Evolutionary conservation across 116 monocot species (phyloP), one percentile per base, ranked within the genome.

Genomic region (Cymodocea nodosa): DNA sequence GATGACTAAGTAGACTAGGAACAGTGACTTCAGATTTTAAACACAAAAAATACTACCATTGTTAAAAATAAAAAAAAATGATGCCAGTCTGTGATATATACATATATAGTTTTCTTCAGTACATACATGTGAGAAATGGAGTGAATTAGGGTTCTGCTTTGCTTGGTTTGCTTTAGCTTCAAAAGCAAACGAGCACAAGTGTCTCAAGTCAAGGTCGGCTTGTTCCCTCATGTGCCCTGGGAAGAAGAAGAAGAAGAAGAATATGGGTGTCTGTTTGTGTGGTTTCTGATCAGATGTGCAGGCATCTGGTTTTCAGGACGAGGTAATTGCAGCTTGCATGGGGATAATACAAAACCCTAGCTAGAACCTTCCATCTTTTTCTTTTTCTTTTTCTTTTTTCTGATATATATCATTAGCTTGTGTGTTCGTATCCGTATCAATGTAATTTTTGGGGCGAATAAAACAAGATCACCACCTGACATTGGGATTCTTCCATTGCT

Each of bases 111-210:
- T 55, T 55, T 55, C 55, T 22, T 55, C 22, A 20, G 7, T 8
- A 54, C 48, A 49, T 15, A 25, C 49, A 30, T 65, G 24, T 15
- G 65, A 65, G 51, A 65, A 1, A 51, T 30, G 48, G 65, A 65
- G 50, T 65, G 15, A 15, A 50, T 51, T 49, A 49, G 65, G 50
- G 22, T 64, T 65, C 24, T 15, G 13, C 9, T 25, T 23, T 65
- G n/a, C n/a, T n/a, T n/a, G n/a, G n/a, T n/a, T n/a, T n/a, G 60
- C 35, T 60, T 60, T n/a, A n/a, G 37, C 17, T 44, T 44, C 44
- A 44, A 44, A 62, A 62, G 19, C n/a, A 37, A 62, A 37, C 17
- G 17, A 62, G 17, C 34, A 37, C 15, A 23, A 24, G 25, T 3
- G 30, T 30, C 30, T 30, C 30, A 30, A 30, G 30, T 30, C 30